phyloP scores from a whole-genome alignment of 768 basidiomycete genomes.

The Boletus rex-veris region DNA sequence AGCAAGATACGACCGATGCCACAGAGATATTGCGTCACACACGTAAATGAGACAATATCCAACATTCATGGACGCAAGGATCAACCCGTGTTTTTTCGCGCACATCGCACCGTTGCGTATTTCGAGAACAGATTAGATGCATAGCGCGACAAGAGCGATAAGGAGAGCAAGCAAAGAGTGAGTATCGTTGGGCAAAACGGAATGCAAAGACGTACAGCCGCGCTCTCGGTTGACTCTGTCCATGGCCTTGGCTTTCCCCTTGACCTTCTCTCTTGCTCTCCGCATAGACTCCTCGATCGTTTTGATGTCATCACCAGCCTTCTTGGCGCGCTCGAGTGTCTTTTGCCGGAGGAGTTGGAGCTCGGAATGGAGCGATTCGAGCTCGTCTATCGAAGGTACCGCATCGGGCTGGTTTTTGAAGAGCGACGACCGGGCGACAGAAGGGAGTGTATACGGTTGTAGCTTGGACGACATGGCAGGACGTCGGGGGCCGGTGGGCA shows the following conservation, averaged over 20 bases:
- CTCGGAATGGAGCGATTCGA: conserved; percentile 61
- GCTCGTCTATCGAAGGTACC: conserved; percentile 70
- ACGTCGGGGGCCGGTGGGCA: conserved; percentile 19
- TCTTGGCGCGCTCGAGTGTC: conserved; percentile 62
- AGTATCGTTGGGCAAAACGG: conserved; percentile 6
- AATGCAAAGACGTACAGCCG: conserved; percentile 57
- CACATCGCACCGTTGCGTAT: conserved; percentile 8
- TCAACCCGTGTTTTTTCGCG: conserved; percentile 3
- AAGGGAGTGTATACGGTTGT: conserved; percentile 44
- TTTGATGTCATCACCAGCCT: conserved; percentile 72
- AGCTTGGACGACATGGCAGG: conserved; percentile 61
- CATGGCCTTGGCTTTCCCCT: conserved; percentile 65
- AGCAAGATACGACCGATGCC: conserved; percentile 5
- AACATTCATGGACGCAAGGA: not conserved
- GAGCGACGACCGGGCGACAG: conserved; percentile 54
- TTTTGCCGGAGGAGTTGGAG: conserved; percentile 51
- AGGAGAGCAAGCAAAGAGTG: conserved; percentile 13
- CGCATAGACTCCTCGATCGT: conserved; percentile 75
- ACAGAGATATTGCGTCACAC: conserved; percentile 14
- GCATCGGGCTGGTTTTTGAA: conserved; percentile 61
- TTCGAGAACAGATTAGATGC: conserved; percentile 3
- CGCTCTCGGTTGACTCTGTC: conserved; percentile 73
- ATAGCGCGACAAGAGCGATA: conserved; percentile 11
- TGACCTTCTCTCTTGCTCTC: conserved; percentile 71
- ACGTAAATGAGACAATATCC: not conserved